A percentile compares a stretch with the other conserved stretches of the same genome.
Conservation (phyloP, 2,329 filamentous ascomycete genomes). For the Calonectria hongkongensis region DNA sequence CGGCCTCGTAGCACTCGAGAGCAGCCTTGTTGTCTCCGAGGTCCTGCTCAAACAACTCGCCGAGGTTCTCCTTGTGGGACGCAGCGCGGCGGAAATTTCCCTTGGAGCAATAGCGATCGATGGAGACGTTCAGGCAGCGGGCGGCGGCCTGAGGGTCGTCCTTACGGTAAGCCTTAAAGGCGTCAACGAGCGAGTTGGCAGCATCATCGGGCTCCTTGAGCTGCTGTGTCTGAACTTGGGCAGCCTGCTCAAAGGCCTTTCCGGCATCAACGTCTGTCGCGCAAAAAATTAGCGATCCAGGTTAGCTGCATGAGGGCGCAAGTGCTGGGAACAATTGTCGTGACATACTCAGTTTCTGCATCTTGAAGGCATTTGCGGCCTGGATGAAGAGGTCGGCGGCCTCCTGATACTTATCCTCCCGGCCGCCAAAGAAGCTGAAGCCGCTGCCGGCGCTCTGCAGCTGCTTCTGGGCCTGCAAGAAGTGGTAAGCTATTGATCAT, state of each 20-base stretch:
- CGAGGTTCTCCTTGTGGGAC: slow-evolving; percentile 91
- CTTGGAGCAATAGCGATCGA: slow-evolving; percentile 90
- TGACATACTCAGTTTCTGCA: slow-evolving; percentile 85
- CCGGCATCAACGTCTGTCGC: slow-evolving; percentile 86
- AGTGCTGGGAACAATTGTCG: not conserved
- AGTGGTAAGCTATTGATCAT: slow-evolving; percentile 17
- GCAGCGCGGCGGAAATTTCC: slow-evolving; percentile 95
- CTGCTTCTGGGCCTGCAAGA: slow-evolving; percentile 87
- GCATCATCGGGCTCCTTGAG: slow-evolving; percentile 95
- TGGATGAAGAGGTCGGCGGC: slow-evolving; percentile 91
- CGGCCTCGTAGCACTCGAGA: slow-evolving; percentile 87
- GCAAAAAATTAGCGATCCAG: not conserved
- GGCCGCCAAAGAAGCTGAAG: slow-evolving; percentile 92
- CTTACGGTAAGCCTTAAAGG: slow-evolving; percentile 96
- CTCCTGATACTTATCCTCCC: slow-evolving; percentile 91
- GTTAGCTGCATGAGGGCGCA: not conserved
- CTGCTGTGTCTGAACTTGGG: slow-evolving; percentile 85
- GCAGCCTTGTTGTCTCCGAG: slow-evolving; percentile 86
- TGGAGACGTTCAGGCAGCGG: slow-evolving; percentile 85
- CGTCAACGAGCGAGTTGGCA: slow-evolving; percentile 90
- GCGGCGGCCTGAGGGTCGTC: slow-evolving; percentile 89
- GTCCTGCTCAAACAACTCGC: slow-evolving; percentile 89
- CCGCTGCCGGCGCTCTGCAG: slow-evolving; percentile 83
- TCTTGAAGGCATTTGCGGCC: slow-evolving; percentile 92
- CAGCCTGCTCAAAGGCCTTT: slow-evolving; percentile 89